Conservation (phyloP, 2,329 filamentous ascomycete genomes). For the Dactylellina cionopaga region DNA sequence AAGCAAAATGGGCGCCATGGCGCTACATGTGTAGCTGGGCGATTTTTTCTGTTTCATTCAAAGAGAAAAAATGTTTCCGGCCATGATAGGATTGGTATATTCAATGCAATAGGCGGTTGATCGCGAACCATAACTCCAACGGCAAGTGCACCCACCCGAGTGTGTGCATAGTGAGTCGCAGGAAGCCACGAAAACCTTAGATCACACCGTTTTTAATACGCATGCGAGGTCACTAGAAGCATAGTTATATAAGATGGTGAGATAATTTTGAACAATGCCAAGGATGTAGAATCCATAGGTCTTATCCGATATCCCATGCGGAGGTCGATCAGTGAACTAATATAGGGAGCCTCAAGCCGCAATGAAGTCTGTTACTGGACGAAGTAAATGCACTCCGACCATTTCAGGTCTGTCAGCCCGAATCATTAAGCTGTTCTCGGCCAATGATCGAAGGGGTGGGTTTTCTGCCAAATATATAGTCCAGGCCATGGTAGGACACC, state of each 20-base stretch:
- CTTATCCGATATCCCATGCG: slow-evolving; percentile 26
- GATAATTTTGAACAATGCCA: slow-evolving; percentile 16
- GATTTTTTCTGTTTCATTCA: neutral
- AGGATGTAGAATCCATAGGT: slow-evolving; percentile 11
- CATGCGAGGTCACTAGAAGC: slow-evolving; percentile 14
- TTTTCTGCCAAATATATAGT: neutral
- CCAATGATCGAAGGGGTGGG: neutral
- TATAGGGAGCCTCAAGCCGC: slow-evolving; percentile 15
- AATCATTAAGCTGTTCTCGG: neutral
- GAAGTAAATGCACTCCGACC: neutral
- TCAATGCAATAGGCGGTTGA: slow-evolving; percentile 27
- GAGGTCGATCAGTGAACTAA: slow-evolving; percentile 3
- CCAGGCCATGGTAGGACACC: too few relatives aligned
- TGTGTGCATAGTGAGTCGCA: slow-evolving; percentile 4
- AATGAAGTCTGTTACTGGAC: slow-evolving; percentile 2
- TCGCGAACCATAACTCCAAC: slow-evolving; percentile 18
- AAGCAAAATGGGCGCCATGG: too few relatives aligned
- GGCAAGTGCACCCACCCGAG: slow-evolving; percentile 29
- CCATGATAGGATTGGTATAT: slow-evolving; percentile 13
- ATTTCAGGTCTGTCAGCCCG: neutral
- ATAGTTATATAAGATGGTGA: neutral
- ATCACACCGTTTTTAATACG: slow-evolving; percentile 17
- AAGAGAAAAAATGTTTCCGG: neutral
- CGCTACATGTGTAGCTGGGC: neutral
- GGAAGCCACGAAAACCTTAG: neutral